A percentile compares a stretch with the other conserved stretches of the same genome.
phyloP scores from a whole-genome alignment of 2,329 filamentous ascomycete species.

The Clonostachys byssicola region DNA sequence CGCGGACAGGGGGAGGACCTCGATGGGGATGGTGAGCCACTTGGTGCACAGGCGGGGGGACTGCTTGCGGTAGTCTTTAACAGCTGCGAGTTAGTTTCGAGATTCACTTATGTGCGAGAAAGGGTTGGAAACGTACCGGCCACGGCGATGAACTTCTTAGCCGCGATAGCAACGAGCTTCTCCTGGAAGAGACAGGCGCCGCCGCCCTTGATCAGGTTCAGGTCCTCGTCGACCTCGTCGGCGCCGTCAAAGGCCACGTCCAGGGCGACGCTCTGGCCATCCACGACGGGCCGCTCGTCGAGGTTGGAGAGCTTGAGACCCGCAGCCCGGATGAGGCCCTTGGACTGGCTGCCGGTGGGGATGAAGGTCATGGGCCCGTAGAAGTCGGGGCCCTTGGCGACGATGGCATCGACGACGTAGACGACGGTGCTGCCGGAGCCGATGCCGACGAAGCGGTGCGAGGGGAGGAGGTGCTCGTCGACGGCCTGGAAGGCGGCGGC shows the following conservation, averaged over 20 bases:
- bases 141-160: slow-evolving; percentile 83
- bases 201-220: slow-evolving; percentile 97
- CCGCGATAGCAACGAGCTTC: slow-evolving; percentile 85
- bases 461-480: slow-evolving; percentile 62
- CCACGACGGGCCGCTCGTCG: slow-evolving; percentile 59
- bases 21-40: slow-evolving; percentile 88
- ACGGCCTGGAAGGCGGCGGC: slow-evolving; percentile 72
- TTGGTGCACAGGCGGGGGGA: slow-evolving; percentile 67
- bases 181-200: slow-evolving; percentile 98
- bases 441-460: slow-evolving; percentile 68
- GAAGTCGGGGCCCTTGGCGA: slow-evolving; percentile 48
- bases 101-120: not conserved
- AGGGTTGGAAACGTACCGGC: slow-evolving; percentile 54
- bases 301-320: slow-evolving; percentile 75
- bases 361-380: slow-evolving; percentile 74
- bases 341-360: slow-evolving; percentile 88
- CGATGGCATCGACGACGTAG: slow-evolving; percentile 81
- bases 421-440: slow-evolving; percentile 79
- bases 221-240: slow-evolving; percentile 89
- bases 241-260: slow-evolving; percentile 43
- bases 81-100: slow-evolving; percentile 3
- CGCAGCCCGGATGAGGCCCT: slow-evolving; percentile 76
- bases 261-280: not conserved
- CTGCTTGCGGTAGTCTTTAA: slow-evolving; percentile 81
- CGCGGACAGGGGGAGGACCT: slow-evolving; percentile 83